Conservation (phyloP, 2,329 filamentous ascomycete genomes). For the Ascochyta lentis region DNA sequence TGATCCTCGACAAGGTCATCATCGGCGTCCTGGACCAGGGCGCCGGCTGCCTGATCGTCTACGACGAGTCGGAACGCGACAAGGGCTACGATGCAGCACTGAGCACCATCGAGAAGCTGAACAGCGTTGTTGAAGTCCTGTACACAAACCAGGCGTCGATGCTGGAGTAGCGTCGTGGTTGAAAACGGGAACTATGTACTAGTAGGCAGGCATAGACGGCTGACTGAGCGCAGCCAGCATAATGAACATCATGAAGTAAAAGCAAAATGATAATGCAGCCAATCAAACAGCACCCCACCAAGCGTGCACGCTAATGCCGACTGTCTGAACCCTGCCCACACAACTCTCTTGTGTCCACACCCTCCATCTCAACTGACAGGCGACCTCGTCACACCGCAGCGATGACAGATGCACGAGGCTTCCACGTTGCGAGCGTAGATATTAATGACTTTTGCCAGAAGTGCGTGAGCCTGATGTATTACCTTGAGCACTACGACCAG, state of each 20-base stretch:
- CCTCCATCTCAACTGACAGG: neutral
- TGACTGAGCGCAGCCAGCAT: constrained; percentile 26
- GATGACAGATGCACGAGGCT: neutral
- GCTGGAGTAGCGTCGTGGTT: constrained; percentile 73
- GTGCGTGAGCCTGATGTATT: too few relatives aligned
- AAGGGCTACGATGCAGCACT: constrained; percentile 93
- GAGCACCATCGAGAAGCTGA: constrained; percentile 94
- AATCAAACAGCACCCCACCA: neutral
- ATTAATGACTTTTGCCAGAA: too few relatives aligned
- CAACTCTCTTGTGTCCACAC: neutral
- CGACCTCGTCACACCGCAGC: constrained; percentile 1
- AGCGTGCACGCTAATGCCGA: neutral
- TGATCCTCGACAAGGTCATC: constrained; percentile 99
- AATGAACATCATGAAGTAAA: constrained; percentile 21
- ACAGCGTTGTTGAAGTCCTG: constrained; percentile 94
- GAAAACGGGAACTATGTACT: constrained; percentile 33
- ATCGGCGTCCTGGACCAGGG: constrained; percentile 97
- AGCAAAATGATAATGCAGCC: constrained; percentile 12
- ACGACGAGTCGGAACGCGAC: constrained; percentile 92
- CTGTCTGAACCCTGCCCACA: neutral
- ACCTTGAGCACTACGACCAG: too few relatives aligned
- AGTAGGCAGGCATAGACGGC: constrained; percentile 41
- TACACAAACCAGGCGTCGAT: constrained; percentile 97
- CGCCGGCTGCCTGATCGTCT: constrained; percentile 96
- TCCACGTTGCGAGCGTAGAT: neutral